Evolutionary conservation across 2,329 filamentous ascomycete species (phyloP).

Genomic region (Fusarium veterinarium): DNA sequence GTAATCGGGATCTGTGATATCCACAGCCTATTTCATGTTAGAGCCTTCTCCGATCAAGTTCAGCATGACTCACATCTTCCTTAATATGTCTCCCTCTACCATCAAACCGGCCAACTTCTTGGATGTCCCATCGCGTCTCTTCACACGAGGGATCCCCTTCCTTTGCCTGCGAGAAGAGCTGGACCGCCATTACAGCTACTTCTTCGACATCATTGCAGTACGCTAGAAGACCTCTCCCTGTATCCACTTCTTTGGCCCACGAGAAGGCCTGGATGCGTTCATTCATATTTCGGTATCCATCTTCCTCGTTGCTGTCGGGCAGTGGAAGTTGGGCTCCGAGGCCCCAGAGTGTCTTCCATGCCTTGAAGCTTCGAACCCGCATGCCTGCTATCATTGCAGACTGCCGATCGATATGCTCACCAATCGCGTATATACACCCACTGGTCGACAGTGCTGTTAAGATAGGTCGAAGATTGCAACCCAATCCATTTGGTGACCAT

Average conservation of each 20-base stretch:
- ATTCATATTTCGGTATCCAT: conserved; percentile 51
- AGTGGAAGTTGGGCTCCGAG: conserved; percentile 64
- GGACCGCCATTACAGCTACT: conserved; percentile 63
- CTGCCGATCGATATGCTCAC: conserved; percentile 55
- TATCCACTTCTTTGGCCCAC: conserved; percentile 60
- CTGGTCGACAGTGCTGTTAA: conserved; percentile 63
- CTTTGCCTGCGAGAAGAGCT: conserved; percentile 49
- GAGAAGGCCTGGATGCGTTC: conserved; percentile 64
- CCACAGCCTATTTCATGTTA: conserved; percentile 43
- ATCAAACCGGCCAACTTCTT: conserved; percentile 62
- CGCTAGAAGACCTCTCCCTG: conserved; percentile 59
- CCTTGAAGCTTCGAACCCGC: conserved; percentile 56
- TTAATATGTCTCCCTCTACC: conserved; percentile 59
- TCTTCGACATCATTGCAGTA: conserved; percentile 64
- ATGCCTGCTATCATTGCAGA: conserved; percentile 46
- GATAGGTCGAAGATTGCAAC: conserved; percentile 64
- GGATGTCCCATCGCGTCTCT: conserved; percentile 60
- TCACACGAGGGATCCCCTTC: conserved; percentile 30
- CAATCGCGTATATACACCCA: conserved; percentile 63
- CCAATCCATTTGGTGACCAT: conserved; percentile 70
- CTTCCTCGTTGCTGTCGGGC: conserved; percentile 53
- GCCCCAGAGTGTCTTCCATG: conserved; percentile 67
- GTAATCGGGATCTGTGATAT: conserved; percentile 60
- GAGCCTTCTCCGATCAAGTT: not conserved
- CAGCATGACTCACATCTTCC: conserved; percentile 39